Percentiles rank a stretch among this genome's conserved stretches.
Evolutionary conservation across 139 green algal species (phyloP).

Genomic region (Diplosphaera chodatii): DNA sequence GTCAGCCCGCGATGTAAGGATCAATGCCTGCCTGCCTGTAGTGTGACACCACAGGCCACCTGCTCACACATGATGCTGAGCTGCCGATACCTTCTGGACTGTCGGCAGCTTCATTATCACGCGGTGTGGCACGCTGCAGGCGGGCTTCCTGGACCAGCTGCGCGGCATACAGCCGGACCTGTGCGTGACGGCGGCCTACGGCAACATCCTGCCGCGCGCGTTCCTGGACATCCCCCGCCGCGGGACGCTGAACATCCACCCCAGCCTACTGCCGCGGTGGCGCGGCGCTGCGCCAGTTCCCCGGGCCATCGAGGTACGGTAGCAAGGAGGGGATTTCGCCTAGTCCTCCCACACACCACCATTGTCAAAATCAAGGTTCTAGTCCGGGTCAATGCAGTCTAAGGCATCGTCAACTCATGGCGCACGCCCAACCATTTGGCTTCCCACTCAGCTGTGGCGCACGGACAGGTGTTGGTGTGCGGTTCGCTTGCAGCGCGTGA

Average conservation of each 20-base stretch:
- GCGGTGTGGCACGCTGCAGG: constrained; percentile 18
- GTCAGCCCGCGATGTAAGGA: constrained; percentile 40
- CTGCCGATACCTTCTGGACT: neutral
- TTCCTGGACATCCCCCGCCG: constrained; percentile 84
- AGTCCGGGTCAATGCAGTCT: too few species aligned
- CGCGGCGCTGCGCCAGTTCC: constrained; percentile 95
- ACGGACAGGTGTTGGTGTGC: too few species aligned
- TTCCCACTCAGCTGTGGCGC: too few species aligned
- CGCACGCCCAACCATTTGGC: too few species aligned
- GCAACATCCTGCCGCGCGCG: constrained; percentile 85
- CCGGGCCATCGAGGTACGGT: constrained; percentile 55
- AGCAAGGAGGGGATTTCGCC: too few species aligned
- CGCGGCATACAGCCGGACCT: constrained; percentile 74
- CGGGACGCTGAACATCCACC: constrained; percentile 97
- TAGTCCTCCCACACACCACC: too few species aligned
- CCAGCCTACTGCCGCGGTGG: constrained; percentile 85
- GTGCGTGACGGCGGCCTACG: constrained; percentile 93
- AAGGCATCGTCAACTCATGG: too few species aligned
- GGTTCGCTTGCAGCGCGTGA: too few species aligned
- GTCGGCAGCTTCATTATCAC: neutral
- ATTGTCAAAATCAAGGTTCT: too few species aligned
- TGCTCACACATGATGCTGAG: neutral
- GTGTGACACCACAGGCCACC: too few species aligned
- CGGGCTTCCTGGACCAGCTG: constrained; percentile 66
- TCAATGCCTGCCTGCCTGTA: too few species aligned